Base-by-base conservation (phyloP, 2,329 filamentous ascomycete genomes). In the Colletotrichum sp. region DNA sequence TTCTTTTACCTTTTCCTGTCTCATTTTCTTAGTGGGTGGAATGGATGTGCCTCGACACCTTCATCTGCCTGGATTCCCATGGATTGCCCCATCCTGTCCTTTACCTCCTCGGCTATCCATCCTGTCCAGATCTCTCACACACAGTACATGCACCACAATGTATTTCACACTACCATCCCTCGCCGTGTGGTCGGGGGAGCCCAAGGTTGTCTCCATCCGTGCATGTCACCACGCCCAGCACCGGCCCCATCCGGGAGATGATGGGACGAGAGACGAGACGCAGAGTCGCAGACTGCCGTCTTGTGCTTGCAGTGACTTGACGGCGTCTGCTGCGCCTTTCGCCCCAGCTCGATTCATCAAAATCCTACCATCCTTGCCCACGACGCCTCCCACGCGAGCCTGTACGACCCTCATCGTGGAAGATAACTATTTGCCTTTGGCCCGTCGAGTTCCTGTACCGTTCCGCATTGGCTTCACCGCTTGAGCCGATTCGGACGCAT, bases 251-350 rank as follows among this genome's bases (percentile, higher is more conserved):
- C 57, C 73, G 57, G 70, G 73, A 68, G 70, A 73, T 75, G 70
- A 73, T 75, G 73, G 59, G 70, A 73, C 59, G 73, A 75, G 70
- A 73, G 64, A 75, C 55, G 73, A 75, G 63, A 68, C 64, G 59
- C 65, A 64, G 43, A 60, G 43, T 52, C 48, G 48, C 60, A 26
- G 16, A 24, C 64, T 52, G 21, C 39, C 39, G 24, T 32, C 57
- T 32, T 30, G 57, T 32, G 57, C 57, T 12, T 60, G 26, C 39
- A 48, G 1, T 7, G 55, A 59, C 55, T 59, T 24, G 26, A 59
- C 55, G 26, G 55, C 55, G 21, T 59, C 26, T 59, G 21, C 55
- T 59, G 21, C 55, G 55, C 60, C 57, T 30, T 16, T 65, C 61
- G 21, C 21, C 21, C 28, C 34, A 21, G 34, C 34, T 64, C 32